phyloP scores from a whole-genome alignment of 2,329 filamentous ascomycete genomes.

The Colletotrichum karsti region DNA sequence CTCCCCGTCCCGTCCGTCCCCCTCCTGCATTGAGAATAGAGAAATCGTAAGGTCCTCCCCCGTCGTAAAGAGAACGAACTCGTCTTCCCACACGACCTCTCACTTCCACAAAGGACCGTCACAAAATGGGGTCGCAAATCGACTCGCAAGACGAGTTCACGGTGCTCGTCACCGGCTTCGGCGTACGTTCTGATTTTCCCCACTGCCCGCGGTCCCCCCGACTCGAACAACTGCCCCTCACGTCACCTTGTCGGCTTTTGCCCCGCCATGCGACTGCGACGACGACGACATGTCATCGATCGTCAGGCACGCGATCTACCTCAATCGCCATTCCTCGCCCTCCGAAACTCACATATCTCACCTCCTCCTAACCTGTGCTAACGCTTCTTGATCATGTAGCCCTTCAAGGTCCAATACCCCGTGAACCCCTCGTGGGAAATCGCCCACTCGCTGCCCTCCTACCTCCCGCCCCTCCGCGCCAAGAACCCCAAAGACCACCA shows the following conservation, averaged over 20 bases:
- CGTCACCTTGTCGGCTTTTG: not conserved
- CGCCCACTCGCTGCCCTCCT: slow-evolving; percentile 70
- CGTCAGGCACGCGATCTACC: not conserved
- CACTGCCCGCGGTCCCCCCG: not conserved
- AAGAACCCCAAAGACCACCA: slow-evolving; percentile 48
- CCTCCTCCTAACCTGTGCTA: slow-evolving; percentile 22
- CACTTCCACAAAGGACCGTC: not conserved
- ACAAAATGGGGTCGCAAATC: slow-evolving; percentile 46
- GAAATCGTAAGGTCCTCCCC: not conserved
- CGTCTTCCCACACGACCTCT: not conserved
- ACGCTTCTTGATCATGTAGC: slow-evolving; percentile 54
- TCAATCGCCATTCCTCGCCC: not conserved
- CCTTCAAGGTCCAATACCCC: slow-evolving; percentile 76
- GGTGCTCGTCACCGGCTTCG: slow-evolving; percentile 70
- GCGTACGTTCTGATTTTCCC: slow-evolving; percentile 49
- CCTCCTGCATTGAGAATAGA: too few relatives aligned
- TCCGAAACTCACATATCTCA: not conserved
- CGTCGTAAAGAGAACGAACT: not conserved
- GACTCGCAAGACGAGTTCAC: slow-evolving; percentile 58
- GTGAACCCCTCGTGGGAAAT: slow-evolving; percentile 87
- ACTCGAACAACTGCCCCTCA: slow-evolving; percentile 6
- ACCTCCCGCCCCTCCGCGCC: slow-evolving; percentile 61
- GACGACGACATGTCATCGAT: not conserved
- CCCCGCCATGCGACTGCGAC: slow-evolving; percentile 14
- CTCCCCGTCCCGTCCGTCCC: not conserved